Evolutionary conservation across 2,329 filamentous ascomycete species (phyloP), one percentile per base, ranked within the genome.

Genomic region (Aspergillus novoparasiticus): DNA sequence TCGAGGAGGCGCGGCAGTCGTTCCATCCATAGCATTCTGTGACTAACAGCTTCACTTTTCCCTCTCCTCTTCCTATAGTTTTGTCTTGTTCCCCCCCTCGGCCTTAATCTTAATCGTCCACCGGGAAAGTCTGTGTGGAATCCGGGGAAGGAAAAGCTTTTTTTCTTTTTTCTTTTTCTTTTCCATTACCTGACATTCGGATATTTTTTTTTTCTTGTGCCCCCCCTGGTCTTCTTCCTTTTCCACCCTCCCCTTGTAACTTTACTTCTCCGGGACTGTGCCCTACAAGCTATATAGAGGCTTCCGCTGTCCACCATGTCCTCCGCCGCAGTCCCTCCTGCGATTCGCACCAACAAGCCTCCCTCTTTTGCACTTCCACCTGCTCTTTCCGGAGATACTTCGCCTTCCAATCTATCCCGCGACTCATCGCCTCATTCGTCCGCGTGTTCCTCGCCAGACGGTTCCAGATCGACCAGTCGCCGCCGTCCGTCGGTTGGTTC

Each of bases 401-500:
- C 66, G 21, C 70, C 61, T 12, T 53, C 66, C 14, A 48, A 61
- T 30, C 57, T 67, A 59, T 75, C 75, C n/a, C 73, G 73, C 61
- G 72, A 70, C 57, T 71, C 71, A 1, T 79, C 77, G 8, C 73
- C 75, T 36, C 66, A 70, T 23, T 70, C 66, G 19, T 75, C 74
- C 8, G 69, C 71, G 30, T 75, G 73, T 60, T 75, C 71, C 51
- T 76, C 78, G 12, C 71, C 74, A 6, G 72, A 75, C 69, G 71
- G 73, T n/a, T 79, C 78, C 23, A 71, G 74, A 34, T 77, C 77
- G 11, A 80, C 73, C 72, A 79, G 76, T 64, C 69, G 73, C 54
- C 77, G 78, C 39, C 76, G 78, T 61, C 70, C 75, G 57, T 80
- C 78, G 4, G 79, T 80, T 66, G 78, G 78, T 56, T 80, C 78